phyloP scores from a whole-genome alignment of 768 basidiomycete genomes.

The Phallus indusiatus region DNA sequence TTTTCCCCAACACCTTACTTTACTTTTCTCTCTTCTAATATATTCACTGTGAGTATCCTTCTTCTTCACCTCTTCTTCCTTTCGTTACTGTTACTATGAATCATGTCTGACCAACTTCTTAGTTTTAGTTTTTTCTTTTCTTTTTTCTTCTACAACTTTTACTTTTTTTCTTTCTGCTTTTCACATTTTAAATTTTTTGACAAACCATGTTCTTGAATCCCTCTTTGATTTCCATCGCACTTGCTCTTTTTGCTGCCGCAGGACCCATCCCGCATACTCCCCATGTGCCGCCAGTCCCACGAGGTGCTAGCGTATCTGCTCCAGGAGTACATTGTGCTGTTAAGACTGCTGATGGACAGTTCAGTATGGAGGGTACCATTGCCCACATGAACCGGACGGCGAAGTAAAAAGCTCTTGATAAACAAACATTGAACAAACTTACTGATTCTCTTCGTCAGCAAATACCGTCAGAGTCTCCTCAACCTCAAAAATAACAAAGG shows the following conservation, averaged over 20 bases:
- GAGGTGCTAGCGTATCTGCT: slow-evolving; percentile 18
- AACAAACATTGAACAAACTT: neutral
- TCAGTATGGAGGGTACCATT: slow-evolving; percentile 22
- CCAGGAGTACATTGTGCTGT: slow-evolving; percentile 17
- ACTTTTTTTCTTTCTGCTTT: neutral
- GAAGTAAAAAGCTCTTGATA: slow-evolving; percentile 16
- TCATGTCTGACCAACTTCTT: neutral
- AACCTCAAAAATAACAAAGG: slow-evolving; percentile 27
- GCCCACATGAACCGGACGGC: slow-evolving; percentile 15
- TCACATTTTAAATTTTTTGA: no score
- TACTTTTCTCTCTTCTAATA: neutral
- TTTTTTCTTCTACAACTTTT: neutral
- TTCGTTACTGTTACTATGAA: neutral
- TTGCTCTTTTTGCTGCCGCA: slow-evolving; percentile 15
- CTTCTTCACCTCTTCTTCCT: neutral
- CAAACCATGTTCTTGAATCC: slow-evolving; percentile 16
- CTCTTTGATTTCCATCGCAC: slow-evolving; percentile 15
- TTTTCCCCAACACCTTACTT: neutral
- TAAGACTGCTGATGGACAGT: slow-evolving; percentile 21
- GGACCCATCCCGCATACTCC: slow-evolving; percentile 8
- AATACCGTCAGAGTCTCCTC: slow-evolving; percentile 30
- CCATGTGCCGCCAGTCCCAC: neutral
- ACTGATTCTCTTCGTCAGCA: slow-evolving; percentile 17
- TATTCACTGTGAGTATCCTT: neutral
- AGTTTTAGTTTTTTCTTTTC: neutral